Percentiles rank a stretch among this genome's conserved stretches.
These are phyloP conservation scores for Cyberlindnera galapagoensis DNA, from an alignment of 805 yeast genomes.

Conservation along the genomic window DNA sequence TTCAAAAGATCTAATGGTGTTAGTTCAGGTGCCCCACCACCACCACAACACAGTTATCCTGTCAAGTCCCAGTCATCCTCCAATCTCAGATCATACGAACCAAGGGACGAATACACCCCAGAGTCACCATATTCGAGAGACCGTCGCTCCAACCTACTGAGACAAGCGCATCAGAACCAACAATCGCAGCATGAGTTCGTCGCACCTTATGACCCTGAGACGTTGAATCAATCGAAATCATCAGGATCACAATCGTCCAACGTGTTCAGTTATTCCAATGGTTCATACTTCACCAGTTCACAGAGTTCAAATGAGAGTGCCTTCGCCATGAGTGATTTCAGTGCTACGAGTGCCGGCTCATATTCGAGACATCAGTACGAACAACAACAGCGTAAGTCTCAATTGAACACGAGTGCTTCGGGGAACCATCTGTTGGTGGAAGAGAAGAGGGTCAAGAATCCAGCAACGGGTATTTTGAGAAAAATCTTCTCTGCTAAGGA, in stretches of 20 bases:
- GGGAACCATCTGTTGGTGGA: constrained; percentile 23
- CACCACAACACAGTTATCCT: constrained; percentile 19
- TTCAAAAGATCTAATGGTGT: too few species aligned
- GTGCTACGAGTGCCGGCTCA: constrained; percentile 89
- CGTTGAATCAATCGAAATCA: constrained; percentile 24
- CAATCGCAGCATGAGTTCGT: constrained; percentile 17
- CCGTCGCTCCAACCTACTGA: constrained; percentile 7
- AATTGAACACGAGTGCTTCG: constrained; percentile 19
- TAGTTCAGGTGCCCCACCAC: constrained; percentile 14
- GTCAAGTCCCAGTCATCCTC: constrained; percentile 20
- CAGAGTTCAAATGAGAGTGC: constrained; percentile 33
- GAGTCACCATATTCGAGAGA: constrained; percentile 11
- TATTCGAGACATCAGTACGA: constrained; percentile 67
- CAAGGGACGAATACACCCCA: constrained; percentile 2
- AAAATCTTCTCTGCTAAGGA: constrained; percentile 18
- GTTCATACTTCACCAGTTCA: constrained; percentile 48
- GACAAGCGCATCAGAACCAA: constrained; percentile 11
- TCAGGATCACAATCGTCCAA: constrained; percentile 19
- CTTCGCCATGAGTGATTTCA: constrained; percentile 52
- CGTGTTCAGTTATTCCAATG: constrained; percentile 29
- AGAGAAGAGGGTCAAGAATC: constrained; percentile 18
- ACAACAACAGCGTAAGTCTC: constrained; percentile 18
- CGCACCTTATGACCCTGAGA: constrained; percentile 27
- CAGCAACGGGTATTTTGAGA: constrained; percentile 11
- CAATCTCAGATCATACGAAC: constrained; percentile 11